Conservation (phyloP, 495 filamentous ascomycete species). For the Aspergillus mulundensis region DNA sequence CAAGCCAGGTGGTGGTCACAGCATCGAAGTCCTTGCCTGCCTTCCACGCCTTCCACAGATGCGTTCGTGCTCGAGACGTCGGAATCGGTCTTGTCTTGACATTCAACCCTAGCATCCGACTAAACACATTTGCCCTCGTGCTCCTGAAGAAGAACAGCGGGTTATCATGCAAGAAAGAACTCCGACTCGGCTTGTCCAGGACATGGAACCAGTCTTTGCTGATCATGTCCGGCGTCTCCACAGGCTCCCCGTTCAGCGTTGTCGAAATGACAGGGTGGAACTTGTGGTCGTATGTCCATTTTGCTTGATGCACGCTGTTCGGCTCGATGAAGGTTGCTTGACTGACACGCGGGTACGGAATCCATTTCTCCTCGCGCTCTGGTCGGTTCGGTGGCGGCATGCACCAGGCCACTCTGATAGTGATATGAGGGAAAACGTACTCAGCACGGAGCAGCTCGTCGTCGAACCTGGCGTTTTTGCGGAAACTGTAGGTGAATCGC, state of each 20-base stretch:
- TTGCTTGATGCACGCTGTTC: constrained; percentile 45
- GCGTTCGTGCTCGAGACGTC: constrained; percentile 52
- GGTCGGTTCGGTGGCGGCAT: constrained; percentile 47
- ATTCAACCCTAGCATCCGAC: constrained; percentile 42
- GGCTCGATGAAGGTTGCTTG: constrained; percentile 53
- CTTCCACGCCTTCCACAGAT: constrained; percentile 63
- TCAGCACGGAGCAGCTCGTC: constrained; percentile 56
- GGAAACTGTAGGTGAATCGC: constrained; percentile 52
- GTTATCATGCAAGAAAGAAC: constrained; percentile 52
- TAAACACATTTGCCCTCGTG: constrained; percentile 38
- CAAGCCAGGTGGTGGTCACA: constrained; percentile 57
- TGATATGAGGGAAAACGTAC: constrained; percentile 50
- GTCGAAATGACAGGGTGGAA: constrained; percentile 56
- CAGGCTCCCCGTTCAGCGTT: constrained; percentile 48
- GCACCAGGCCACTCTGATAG: constrained; percentile 52
- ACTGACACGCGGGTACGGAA: constrained; percentile 53
- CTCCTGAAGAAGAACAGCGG: constrained; percentile 50
- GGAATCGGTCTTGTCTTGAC: constrained; percentile 48
- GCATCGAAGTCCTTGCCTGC: constrained; percentile 52
- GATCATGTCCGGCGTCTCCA: constrained; percentile 54
- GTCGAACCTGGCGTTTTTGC: constrained; percentile 49
- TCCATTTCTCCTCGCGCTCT: constrained; percentile 54
- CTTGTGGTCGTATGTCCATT: constrained; percentile 58
- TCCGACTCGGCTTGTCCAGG: constrained; percentile 50
- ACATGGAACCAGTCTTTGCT: constrained; percentile 51